Base-by-base conservation (phyloP, 805 yeast genomes). In the Ogataea glucozyma region DNA sequence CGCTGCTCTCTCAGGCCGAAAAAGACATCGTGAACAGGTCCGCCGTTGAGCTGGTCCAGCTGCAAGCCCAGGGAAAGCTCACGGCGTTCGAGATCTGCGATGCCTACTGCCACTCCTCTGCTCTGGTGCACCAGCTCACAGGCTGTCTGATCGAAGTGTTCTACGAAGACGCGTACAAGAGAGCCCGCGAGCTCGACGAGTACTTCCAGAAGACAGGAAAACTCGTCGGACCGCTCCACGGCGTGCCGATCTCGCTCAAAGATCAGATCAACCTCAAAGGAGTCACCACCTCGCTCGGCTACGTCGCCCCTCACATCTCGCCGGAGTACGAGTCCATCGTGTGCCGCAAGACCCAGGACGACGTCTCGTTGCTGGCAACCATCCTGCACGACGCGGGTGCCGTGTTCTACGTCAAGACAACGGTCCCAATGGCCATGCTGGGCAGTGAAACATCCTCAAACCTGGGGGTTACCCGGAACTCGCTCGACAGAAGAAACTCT, bases 341-440 rank as follows among this genome's bases (percentile, higher is more conserved):
- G 39, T 49, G 52, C 29, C 31, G 55, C 35, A 53, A 48, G 22
- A 43, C 73, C 66, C 34, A 66, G 56, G 31, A 57, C 36, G 51
- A 52, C 27, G 43, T 51, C 36, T 48, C 69, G 38, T 26, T 58
- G 31, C 51, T 67, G 21, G 66, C 65, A 0, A 53, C 55, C 34
- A 54, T 62, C 18, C 56, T 71, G 50, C 59, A 60, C 42, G 52
- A 60, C 21, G 55, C 61, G 38, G 73, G 76, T 23, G 71, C 72
- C 5, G 64, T 71, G 4, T 69, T 68, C 53, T 71, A 66, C 43
- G 67, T 70, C 14, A 66, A 73, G 52, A 68, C 76, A 6, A 62
- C 66, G 23, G 71, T 69, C 34, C 75, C 76, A 10, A 69, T 65
- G 57, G 71, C 71, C 2, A 62, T 71, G 66, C 61, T 71, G 62